phyloP scores from a whole-genome alignment of 2,329 filamentous ascomycete species.

The Magnaporthiopsis rhizophila region DNA sequence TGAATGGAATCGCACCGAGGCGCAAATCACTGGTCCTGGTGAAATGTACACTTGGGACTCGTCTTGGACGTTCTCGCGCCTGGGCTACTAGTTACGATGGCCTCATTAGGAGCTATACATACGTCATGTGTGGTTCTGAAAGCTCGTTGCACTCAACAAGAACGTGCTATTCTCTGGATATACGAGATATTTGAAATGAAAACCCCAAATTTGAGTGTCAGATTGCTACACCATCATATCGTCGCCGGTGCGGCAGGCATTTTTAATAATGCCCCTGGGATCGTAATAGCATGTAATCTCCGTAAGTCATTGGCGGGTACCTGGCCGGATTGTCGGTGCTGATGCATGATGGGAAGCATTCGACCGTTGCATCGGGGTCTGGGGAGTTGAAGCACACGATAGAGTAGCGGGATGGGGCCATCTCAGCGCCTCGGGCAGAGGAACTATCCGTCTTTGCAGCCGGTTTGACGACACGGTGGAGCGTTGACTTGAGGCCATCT shows the following conservation, averaged over 20 bases:
- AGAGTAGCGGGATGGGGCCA: slow-evolving; percentile 40
- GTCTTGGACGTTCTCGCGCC: slow-evolving; percentile 33
- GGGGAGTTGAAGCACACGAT: slow-evolving; percentile 51
- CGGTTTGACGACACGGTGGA: slow-evolving; percentile 43
- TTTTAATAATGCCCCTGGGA: not conserved
- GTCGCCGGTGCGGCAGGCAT: too few species aligned
- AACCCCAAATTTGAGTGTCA: too few species aligned
- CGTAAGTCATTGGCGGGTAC: slow-evolving; percentile 31
- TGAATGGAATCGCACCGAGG: slow-evolving; percentile 32
- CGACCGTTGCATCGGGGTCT: slow-evolving; percentile 38
- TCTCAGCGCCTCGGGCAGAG: slow-evolving; percentile 28
- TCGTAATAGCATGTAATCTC: slow-evolving; percentile 2
- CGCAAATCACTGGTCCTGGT: slow-evolving; percentile 32
- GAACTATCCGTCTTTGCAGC: slow-evolving; percentile 24
- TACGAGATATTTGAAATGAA: too few species aligned
- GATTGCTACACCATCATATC: too few species aligned
- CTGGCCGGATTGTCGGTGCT: slow-evolving; percentile 32
- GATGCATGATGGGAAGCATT: slow-evolving; percentile 39
- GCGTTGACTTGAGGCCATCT: slow-evolving; percentile 42
- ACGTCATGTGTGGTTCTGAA: too few species aligned
- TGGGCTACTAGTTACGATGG: slow-evolving; percentile 4
- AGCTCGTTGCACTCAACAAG: too few species aligned
- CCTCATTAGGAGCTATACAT: too few species aligned
- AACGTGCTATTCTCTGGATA: too few species aligned
- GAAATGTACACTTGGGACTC: slow-evolving; percentile 34